Evolutionary conservation across 768 basidiomycete species (phyloP).

Genomic region (Saitozyma podzolica): DNA sequence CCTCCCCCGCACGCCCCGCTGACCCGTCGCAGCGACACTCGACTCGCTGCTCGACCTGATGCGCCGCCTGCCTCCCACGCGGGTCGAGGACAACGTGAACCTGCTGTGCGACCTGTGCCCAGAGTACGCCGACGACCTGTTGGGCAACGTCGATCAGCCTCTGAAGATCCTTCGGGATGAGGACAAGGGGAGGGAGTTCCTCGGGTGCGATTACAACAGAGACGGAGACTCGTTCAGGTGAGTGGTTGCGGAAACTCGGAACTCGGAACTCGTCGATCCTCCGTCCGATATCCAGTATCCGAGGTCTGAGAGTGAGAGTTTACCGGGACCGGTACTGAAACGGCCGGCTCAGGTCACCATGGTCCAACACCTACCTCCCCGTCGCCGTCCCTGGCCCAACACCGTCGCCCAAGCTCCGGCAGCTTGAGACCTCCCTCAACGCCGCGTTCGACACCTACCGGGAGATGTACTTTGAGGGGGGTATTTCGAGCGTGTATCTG

Average conservation of each 20-base stretch:
- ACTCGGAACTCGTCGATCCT: not conserved
- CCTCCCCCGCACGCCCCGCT: not conserved
- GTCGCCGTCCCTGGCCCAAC: constrained; percentile 83
- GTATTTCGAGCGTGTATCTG: constrained; percentile 91
- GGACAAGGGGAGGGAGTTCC: constrained; percentile 77
- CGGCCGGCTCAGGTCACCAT: constrained; percentile 73
- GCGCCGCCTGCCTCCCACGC: constrained; percentile 89
- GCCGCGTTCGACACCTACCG: constrained; percentile 97
- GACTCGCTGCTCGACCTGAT: constrained; percentile 95
- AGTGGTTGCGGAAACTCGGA: constrained; percentile 34
- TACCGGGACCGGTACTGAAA: not conserved
- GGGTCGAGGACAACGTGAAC: constrained; percentile 81
- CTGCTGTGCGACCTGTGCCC: constrained; percentile 79
- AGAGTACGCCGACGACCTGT: constrained; percentile 90
- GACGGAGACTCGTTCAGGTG: constrained; percentile 89
- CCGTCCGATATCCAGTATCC: no score
- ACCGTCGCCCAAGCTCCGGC: constrained; percentile 79
- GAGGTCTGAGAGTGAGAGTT: no score
- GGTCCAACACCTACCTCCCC: constrained; percentile 96
- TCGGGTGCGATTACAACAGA: constrained; percentile 89
- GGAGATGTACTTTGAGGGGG: constrained; percentile 99
- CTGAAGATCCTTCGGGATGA: constrained; percentile 74
- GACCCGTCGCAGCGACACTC: constrained; percentile 27
- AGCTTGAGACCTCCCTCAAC: constrained; percentile 88
- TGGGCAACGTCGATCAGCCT: constrained; percentile 93